Base-by-base conservation (phyloP, 2,329 filamentous ascomycete genomes). In the Aureobasidium sp. region DNA sequence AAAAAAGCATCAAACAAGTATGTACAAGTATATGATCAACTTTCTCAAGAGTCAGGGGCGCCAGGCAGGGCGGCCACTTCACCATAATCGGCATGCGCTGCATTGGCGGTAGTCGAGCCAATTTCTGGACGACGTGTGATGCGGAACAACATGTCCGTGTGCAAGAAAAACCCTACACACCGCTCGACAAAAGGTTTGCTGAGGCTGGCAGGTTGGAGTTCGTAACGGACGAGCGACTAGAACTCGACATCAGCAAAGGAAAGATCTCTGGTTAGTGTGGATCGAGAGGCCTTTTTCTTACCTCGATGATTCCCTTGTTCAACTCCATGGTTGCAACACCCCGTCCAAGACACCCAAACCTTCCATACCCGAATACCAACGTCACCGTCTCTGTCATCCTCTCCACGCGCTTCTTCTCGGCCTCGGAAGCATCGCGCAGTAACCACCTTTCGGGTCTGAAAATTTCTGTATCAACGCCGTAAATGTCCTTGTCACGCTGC, bases 361-460 rank as follows among this genome's bases (percentile, higher is more conserved):
- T 45, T 4, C 67, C 67, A 47, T 64, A 66, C 1, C 67, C 67
- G 48, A 70, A 70, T 41, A 64, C 64, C 39, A 69, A 37, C 16
- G 58, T 58, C 2, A 70, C 66, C 1, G 65, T 68, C 29, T 70
- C 67, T 1, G 62, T 68, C 67, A 69, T 70, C 3, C 59, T 54
- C 4, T 53, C 47, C 6, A 69, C 56, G 5, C 67, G 56, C 2
- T 56, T 59, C 5, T 47, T 53, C 54, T 68, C 66, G 12, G 57
- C 52, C 41, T 63, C 59, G 21, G 63, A 63, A 5, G 53, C 56
- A 45, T 67, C 60, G 17, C 56, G 56, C 5, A 59, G 55, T 17
- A 70, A 50, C 69, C 69, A 71, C 7, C 69, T 59, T 57, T 70
- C 68, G 0, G 69, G 69, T 0, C 68, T 59, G 53, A 64, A 71